phyloP scores from a whole-genome alignment of 371 early-diverging fungal species.

The Lichtheimia corymbifera region DNA sequence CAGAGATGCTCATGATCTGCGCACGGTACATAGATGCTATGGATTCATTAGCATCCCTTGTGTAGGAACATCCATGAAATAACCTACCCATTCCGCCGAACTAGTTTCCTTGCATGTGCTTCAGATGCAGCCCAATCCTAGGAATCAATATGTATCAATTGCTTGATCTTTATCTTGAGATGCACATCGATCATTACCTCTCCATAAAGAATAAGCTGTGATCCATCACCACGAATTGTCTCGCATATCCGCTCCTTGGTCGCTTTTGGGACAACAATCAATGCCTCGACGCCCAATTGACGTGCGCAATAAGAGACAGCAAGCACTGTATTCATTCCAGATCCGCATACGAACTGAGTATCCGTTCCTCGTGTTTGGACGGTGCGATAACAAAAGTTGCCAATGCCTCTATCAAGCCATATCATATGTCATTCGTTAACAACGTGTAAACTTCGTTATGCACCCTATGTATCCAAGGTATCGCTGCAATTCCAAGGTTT shows the following conservation, averaged over 20 bases:
- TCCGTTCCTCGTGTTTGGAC: conserved; percentile 50
- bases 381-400: conserved; percentile 61
- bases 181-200: conserved; percentile 17
- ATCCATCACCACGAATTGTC: conserved; percentile 62
- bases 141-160: not conserved
- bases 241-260: conserved; percentile 55
- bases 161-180: too few relatives aligned
- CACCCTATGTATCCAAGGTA: too few relatives aligned
- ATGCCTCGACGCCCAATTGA: conserved; percentile 58
- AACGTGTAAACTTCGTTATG: too few relatives aligned
- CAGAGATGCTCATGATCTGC: conserved; percentile 64
- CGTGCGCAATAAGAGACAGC: conserved; percentile 72
- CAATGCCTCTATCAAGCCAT: conserved; percentile 56
- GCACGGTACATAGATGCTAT: conserved; percentile 64
- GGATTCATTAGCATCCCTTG: not conserved
- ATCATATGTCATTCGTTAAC: not conserved
- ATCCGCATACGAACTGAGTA: conserved; percentile 61
- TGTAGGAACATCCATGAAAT: not conserved
- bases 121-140: conserved; percentile 61
- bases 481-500: too few relatives aligned
- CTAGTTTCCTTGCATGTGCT: conserved; percentile 48
- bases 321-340: conserved; percentile 71
- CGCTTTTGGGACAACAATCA: conserved; percentile 60
- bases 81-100: conserved; percentile 53
- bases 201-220: conserved; percentile 58